Evolutionary conservation across 768 basidiomycete species (phyloP), one percentile per base, ranked within the genome.

Genomic region (Clathrus columnatus): DNA sequence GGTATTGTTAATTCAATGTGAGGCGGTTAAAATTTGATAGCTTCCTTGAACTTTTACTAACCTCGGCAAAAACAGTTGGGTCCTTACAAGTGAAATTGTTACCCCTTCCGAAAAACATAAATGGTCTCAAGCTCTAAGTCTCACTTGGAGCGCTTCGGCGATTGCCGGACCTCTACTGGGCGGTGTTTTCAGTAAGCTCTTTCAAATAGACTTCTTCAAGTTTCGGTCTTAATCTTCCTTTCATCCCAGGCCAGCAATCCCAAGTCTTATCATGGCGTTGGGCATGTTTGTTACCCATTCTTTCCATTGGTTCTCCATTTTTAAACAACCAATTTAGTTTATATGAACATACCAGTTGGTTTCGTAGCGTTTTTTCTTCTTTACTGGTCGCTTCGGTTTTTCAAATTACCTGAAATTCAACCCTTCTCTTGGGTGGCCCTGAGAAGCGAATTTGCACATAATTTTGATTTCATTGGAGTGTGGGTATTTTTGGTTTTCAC

Each of bases 91-190:
- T 60, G 89, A 92, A 66, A 82, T 92, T 57, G 89, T 91, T 42
- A 81, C 84, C 66, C 75, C 81, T 26, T 74, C 72, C 58, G 72
- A 77, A 57, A 80, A 87, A 56, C 84, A 87, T 48, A 87, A 82
- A 66, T 91, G 87, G 89, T 88, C 86, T 10, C 86, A 87, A 67
- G 87, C 87, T 18, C 75, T 91, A 28, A 90, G 88, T 60, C 67
- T 90, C 52, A 91, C 89, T 32, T 91, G 89, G 89, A 83, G 84
- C 58, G 87, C 85, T 65, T 91, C 89, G 43, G 89, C 89, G 29
- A 68, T 91, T 59, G 87, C 88, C 43, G 89, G 90, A 5, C 89
- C 89, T 20, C 68, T 91, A 16, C 71, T 91, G n/a, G 89, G 89
- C 30, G 89, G 89, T 27, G 62, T 84, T 55, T 91, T 91, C 70